Conservation (phyloP, 2,329 filamentous ascomycete genomes). For the Xylaria sp. region DNA sequence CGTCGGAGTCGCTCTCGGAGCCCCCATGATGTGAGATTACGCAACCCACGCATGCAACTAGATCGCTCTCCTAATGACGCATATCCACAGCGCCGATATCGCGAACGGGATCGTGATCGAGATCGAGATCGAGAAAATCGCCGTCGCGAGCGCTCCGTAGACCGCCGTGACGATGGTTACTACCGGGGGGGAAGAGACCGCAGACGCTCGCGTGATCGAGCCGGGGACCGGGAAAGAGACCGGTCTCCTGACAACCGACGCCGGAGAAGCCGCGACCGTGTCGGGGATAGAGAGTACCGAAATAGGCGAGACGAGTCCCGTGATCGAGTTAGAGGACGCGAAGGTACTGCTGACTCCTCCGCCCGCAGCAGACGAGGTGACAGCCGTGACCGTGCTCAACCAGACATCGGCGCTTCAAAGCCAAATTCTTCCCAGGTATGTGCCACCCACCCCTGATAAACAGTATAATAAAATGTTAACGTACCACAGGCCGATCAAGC, state of each 20-base stretch:
- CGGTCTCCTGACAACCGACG: conserved; percentile 63
- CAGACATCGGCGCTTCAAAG: conserved; percentile 54
- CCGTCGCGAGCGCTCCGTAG: conserved; percentile 72
- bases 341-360: conserved; percentile 74
- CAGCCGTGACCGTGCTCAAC: conserved; percentile 59
- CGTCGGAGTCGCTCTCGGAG: conserved; percentile 67
- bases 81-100: conserved; percentile 60
- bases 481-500: conserved; percentile 56
- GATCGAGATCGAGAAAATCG: conserved; percentile 63
- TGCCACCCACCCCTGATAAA: conserved; percentile 21
- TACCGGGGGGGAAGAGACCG: conserved; percentile 63
- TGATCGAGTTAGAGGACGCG: conserved; percentile 67
- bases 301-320: conserved; percentile 75
- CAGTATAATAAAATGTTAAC: conserved; percentile 24
- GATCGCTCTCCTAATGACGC: conserved; percentile 48
- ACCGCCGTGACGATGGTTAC: conserved; percentile 68
- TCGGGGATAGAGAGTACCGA: conserved; percentile 64
- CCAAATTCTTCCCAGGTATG: conserved; percentile 63
- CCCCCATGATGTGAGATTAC: conserved; percentile 61
- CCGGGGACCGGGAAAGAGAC: conserved; percentile 57
- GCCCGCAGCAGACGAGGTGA: conserved; percentile 70
- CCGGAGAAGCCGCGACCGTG: conserved; percentile 66
- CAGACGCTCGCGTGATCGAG: conserved; percentile 66
- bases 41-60: conserved; percentile 15
- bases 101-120: conserved; percentile 49